Percentiles rank a stretch among this genome's conserved stretches.
Conservation (phyloP, 495 filamentous ascomycete genomes). For the Penicillium steckii region DNA sequence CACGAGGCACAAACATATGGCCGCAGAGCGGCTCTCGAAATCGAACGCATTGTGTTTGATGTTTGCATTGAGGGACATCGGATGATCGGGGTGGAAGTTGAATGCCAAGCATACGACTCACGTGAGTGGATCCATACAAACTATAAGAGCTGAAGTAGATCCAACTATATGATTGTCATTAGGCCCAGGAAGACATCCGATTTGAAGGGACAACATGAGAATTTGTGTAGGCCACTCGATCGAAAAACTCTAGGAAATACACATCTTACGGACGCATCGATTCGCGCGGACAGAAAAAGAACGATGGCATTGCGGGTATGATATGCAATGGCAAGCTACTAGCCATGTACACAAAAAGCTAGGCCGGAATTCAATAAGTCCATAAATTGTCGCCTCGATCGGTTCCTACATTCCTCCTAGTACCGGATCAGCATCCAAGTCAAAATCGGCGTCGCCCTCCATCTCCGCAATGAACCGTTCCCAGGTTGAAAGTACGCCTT, state of each 20-base stretch:
- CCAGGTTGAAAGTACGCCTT: slow-evolving; percentile 77
- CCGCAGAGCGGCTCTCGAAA: slow-evolving; percentile 32
- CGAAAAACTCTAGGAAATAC: no score
- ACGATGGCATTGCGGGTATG: slow-evolving; percentile 27
- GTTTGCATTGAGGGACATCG: slow-evolving; percentile 11
- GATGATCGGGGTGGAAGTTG: slow-evolving; percentile 7
- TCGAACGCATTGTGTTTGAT: slow-evolving; percentile 35
- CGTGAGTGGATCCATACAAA: neutral
- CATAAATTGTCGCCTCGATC: slow-evolving; percentile 1
- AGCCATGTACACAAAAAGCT: slow-evolving; percentile 12
- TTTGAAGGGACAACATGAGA: no score
- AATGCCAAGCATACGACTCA: neutral
- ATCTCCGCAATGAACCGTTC: slow-evolving; percentile 86
- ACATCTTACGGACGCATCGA: no score
- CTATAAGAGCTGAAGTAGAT: no score
- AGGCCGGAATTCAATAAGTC: slow-evolving; percentile 14
- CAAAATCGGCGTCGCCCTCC: slow-evolving; percentile 57
- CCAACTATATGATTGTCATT: no score
- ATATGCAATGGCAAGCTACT: slow-evolving; percentile 18
- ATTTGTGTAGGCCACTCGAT: no score
- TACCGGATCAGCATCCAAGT: slow-evolving; percentile 12
- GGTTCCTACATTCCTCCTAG: slow-evolving; percentile 5
- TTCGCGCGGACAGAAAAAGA: neutral
- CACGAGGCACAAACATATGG: slow-evolving; percentile 45
- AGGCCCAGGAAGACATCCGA: no score